Base-by-base conservation (phyloP, 2,329 filamentous ascomycete genomes). In the Zopfia rhizophila region DNA sequence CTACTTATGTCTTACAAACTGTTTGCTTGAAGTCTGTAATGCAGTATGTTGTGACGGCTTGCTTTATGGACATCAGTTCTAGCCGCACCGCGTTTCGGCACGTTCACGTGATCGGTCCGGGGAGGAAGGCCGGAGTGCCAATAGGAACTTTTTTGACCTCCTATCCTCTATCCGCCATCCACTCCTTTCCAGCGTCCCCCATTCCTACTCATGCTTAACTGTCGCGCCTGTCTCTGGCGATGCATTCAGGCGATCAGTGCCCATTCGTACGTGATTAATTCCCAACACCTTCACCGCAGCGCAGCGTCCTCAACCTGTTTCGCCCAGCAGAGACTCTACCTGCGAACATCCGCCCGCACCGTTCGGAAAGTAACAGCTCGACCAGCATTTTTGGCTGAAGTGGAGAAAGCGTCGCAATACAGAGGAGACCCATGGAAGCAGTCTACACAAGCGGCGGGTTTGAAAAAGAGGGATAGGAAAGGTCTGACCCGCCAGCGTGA, bases 141-240 rank as follows among this genome's bases (percentile, higher is more conserved):
- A n/a, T n/a, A 7, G 35, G 6, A 38, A 38, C 19, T 27, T 38
- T 38, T 27, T 23, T 17, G 3, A 35, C 36, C 11, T 23, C 16
- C 35, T 21, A 10, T 22, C 16, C 10, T 16, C 28, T 13, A 23
- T 17, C 22, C 23, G 17, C 30, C 46, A 13, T 29, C 16, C 37
- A 12, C 27, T 27, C 33, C 30, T 5, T 16, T 51, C 31, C 41
- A 47, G 53, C 13, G 7, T 45, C 31, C 19, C 31, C 46, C 39
- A 52, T 38, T 50, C 47, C 45, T 48, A 41, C 47, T 56, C 39
- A 78, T 78, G 76, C 67, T 77, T 48, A 72, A 72, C 38, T 78
- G 75, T 54, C 71, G 68, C 50, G 68, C 71, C 53, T 77, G 75
- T 61, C 65, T 74, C 37, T 63, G 69, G 61, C 74, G 73, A 66